These are phyloP conservation scores for Geranium rotundifolium DNA, from an alignment of 345 rosid genomes.

Conservation along the genomic window DNA sequence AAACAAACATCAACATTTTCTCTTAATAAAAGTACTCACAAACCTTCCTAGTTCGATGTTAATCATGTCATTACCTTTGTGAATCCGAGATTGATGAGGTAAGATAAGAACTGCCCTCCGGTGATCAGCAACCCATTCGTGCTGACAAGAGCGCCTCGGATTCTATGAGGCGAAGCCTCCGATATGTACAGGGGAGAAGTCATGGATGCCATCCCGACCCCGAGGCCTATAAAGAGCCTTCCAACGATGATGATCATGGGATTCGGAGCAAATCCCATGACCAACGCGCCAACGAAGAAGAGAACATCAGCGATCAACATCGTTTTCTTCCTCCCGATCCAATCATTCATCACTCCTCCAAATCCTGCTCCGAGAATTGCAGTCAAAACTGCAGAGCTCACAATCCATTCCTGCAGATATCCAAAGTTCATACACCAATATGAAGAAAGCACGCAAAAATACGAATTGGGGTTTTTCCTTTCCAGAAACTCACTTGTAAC, in stretches of 20 bases:
- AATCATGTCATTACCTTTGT: constrained; percentile 28
- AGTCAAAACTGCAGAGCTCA: constrained; percentile 83
- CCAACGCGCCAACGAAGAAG: constrained; percentile 52
- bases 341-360: constrained; percentile 74
- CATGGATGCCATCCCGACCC: constrained; percentile 98
- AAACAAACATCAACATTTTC: neutral
- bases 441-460: neutral
- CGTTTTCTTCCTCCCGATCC: constrained; percentile 54
- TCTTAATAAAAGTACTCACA: too few relatives aligned
- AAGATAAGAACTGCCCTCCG: constrained; percentile 76
- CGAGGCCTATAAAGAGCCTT: constrained; percentile 71
- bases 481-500: constrained; percentile 36
- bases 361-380: constrained; percentile 80
- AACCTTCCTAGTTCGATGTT: neutral
- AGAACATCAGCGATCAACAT: constrained; percentile 49
- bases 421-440: neutral
- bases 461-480: neutral
- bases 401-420: constrained; percentile 40
- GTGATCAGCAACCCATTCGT: constrained; percentile 71
- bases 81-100: constrained; percentile 77
- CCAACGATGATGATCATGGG: constrained; percentile 67
- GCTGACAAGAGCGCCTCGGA: constrained; percentile 85
- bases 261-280: constrained; percentile 66
- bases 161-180: constrained; percentile 80
- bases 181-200: constrained; percentile 88